These are phyloP conservation scores for Phytophthora agathidicida DNA, from an alignment of 352 stramenopile genomes.

Conservation along the genomic window DNA sequence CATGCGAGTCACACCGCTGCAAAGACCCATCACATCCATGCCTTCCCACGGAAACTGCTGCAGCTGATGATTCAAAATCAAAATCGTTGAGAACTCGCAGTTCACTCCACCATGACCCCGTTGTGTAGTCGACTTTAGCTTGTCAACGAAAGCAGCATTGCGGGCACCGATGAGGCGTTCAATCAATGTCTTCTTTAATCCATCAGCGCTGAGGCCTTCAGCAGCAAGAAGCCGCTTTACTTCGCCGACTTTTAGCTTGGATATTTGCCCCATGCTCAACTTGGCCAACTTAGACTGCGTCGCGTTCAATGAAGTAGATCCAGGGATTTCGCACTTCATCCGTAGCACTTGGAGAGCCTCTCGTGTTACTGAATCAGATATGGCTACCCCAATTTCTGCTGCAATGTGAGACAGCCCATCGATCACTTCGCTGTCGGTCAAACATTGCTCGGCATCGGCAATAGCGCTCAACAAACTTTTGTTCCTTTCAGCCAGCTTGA, in stretches of 20 bases:
- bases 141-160: slow-evolving; percentile 18
- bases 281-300: slow-evolving; percentile 17
- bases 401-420: slow-evolving; percentile 48
- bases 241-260: slow-evolving; percentile 51
- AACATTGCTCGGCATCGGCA: slow-evolving; percentile 26
- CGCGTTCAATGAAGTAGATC: slow-evolving; percentile 1
- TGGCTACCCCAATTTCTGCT: slow-evolving; percentile 27
- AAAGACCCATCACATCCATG: slow-evolving; percentile 54
- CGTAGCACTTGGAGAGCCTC: slow-evolving; percentile 32
- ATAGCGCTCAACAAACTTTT: slow-evolving; percentile 45
- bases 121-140: neutral
- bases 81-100: slow-evolving; percentile 43
- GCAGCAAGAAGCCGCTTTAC: slow-evolving; percentile 42
- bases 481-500: slow-evolving; percentile 26
- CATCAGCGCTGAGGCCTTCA: slow-evolving; percentile 39
- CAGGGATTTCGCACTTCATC: neutral
- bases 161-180: slow-evolving; percentile 44
- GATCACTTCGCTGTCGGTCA: slow-evolving; percentile 51
- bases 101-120: neutral
- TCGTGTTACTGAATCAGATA: slow-evolving; percentile 24
- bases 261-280: slow-evolving; percentile 40
- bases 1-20: slow-evolving; percentile 68
- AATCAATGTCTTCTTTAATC: slow-evolving; percentile 61
- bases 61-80: slow-evolving; percentile 68
- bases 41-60: slow-evolving; percentile 87